Base-by-base conservation (phyloP, 2,329 filamentous ascomycete species). In the Botrytis fragariae region DNA sequence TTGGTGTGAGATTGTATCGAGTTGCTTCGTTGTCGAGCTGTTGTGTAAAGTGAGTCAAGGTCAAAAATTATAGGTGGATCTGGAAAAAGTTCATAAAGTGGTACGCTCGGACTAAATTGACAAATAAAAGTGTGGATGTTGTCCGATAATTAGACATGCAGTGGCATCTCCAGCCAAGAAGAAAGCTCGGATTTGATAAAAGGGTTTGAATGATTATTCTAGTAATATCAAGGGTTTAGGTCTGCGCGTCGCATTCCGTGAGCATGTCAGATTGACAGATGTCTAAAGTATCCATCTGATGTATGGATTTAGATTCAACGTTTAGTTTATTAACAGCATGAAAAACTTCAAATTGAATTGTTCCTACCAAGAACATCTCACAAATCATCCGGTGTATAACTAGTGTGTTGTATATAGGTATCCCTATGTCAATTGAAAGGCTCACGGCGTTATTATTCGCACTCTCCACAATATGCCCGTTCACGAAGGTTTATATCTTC, bases 41-140 rank as follows among this genome's bases (percentile, higher is more conserved):
- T 61, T 75, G 73, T 60, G 44, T 37, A 62, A 44, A 48, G 67
- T 74, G 63, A 75, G 63, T 63, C 68, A 69, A 74, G 74, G 57
- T 63, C 68, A 69, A 74, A 73, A 62, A 32, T 29, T 71, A 25
- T 37, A 18, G 48, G 60, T 62, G 65, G 64, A 70, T 35, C 57
- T 54, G 39, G 60, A 60, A 70, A 70, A 70, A 44, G 59, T 62
- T 70, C 35, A 54, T 9, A 54, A 54, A 54, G 42, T 65, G 16
- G 63, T 35, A 48, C 45, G 63, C 63, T 65, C 44, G 42, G 67
- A 44, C 67, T 35, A 59, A 69, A 57, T 29, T 29, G n/a, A 54
- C 51, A 54, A 57, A 57, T 57, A n/a, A 18, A 48, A 18, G 18
- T 64, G 42, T 29, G 37, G 37, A n/a, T 42, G 61, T 63, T 61